Evolutionary conservation across 2,329 filamentous ascomycete genomes (phyloP).

Genomic region (Myriosclerotinia scirpicola): DNA sequence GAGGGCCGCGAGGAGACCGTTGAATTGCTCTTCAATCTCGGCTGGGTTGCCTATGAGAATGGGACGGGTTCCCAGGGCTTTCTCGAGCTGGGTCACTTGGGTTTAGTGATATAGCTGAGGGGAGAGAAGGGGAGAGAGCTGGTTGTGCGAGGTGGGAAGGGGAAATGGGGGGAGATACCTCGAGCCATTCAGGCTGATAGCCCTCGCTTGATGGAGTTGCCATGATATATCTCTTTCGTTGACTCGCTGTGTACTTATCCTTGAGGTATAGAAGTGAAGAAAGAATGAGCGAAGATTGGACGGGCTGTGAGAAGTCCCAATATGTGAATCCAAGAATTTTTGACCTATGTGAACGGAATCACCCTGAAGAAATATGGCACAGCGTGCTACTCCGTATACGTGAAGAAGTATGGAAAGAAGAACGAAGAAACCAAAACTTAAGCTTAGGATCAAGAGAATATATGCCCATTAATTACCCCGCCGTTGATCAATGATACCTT

Average conservation of each 20-base stretch:
- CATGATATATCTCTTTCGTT: not conserved
- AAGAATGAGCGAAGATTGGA: not conserved
- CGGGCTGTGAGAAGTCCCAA: too few species aligned
- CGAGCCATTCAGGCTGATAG: constrained; percentile 33
- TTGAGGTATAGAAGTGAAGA: not conserved
- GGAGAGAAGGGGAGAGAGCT: not conserved
- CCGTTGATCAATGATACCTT: not conserved
- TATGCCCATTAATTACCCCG: not conserved
- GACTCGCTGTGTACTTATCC: not conserved
- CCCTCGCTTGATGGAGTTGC: constrained; percentile 23
- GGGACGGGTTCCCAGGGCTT: constrained; percentile 29
- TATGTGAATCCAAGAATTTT: too few species aligned
- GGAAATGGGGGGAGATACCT: constrained; percentile 25
- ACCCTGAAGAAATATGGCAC: too few species aligned
- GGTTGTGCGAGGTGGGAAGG: not conserved
- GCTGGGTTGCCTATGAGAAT: constrained; percentile 26
- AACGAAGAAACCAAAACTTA: not conserved
- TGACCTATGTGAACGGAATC: too few species aligned
- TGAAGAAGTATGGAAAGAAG: not conserved
- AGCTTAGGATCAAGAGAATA: not conserved
- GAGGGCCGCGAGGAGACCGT: constrained; percentile 23
- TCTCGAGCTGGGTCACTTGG: constrained; percentile 27
- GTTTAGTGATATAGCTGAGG: not conserved
- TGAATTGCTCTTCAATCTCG: constrained; percentile 30
- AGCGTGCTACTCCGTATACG: not conserved